Base-by-base conservation (phyloP, 805 yeast species). In the Vanderwaltozyma yarrowii region DNA sequence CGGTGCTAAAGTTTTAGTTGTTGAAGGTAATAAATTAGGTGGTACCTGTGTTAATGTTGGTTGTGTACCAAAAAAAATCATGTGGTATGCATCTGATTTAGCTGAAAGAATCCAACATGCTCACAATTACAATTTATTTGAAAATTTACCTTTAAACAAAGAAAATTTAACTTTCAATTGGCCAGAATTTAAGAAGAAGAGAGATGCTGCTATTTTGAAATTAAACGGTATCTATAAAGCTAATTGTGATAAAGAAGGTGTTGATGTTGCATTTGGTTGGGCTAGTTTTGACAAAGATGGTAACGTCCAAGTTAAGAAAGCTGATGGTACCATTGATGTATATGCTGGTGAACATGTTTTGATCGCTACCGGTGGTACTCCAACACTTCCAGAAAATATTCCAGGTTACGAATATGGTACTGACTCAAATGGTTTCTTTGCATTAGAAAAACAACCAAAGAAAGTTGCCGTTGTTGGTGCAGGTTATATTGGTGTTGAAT, bases 31-130 rank as follows among this genome's bases (percentile, higher is more conserved):
- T 37, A 79, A 70, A 46, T 72, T 92, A 64, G 98, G 98, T 42
- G 99, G 99, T 21, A 92, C 98, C 30, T 92, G 99, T 73, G 99
- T 92, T 45, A 92, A 92, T 60, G 97, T 89, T 32, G 99, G 99
- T 16, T 92, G 99, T 71, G 98, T 92, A 35, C 99, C 99, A 34
- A 92, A 92, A 70, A 92, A 92, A 61, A 86, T 92, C 33, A 88
- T 92, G 96, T 92, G 98, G 98, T 80, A 88, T 51, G 96, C 96
- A 10, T 78, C 92, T 23, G 96, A 88, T 51, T 64, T 85, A 60
- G 96, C 96, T 15, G 73, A 74, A 45, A 79, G 77, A 54, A 66
- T 82, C 43, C 64, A 69, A 31, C 80, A 84, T 34, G 94, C 95
- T 43, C 67, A 73, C 47, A 85, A 81, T 45, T 92, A 89, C 58